Base-by-base conservation (phyloP, 495 filamentous ascomycete genomes). In the Cetradonia linearis region DNA sequence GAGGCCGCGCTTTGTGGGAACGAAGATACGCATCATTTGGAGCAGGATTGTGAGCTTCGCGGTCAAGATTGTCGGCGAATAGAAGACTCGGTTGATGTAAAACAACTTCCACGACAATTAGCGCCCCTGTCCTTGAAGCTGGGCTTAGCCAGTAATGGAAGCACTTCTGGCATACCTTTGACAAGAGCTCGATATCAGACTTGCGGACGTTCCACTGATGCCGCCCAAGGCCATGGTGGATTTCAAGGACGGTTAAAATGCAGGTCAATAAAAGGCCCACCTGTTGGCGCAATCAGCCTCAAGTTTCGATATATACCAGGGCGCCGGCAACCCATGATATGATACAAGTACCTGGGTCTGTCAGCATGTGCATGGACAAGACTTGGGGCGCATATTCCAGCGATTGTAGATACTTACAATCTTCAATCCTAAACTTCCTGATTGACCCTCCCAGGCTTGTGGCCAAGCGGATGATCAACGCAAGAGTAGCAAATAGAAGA, bases 21-120 rank as follows among this genome's bases (percentile, higher is more conserved):
- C 60, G 55, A 62, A 62, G 13, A 62, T 58, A 16, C 54, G 40
- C 54, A 40, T 56, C 40, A 57, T 37, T 48, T 61, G 59, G 27
- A 61, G 59, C 37, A 56, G 34, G 8, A 61, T 48, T 25, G 59
- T 55, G n/a, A 61, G 59, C 44, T 61, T 61, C 36, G 50, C 40
- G 50, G 44, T 38, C 30, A 61, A 36, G 28, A 47, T 31, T 14
- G 53, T 55, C 10, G 59, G 59, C 16, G 50, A 36, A 30, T 61
- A 61, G 31, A 46, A 20, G 11, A 56, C 36, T 30, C 44, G 56
- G 13, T 49, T 58, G 31, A 58, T 20, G 42, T 58, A 58, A n/a
- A 38, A 18, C 42, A 58, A 25, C 56, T 58, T 38, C 18, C n/a
- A 18, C 14, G 20, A 14, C 25, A 18, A 31, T 58, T 49, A 58